These are phyloP conservation scores for Exserohilum turcica DNA, from an alignment of 2,329 filamentous ascomycete genomes.

Conservation along the genomic window DNA sequence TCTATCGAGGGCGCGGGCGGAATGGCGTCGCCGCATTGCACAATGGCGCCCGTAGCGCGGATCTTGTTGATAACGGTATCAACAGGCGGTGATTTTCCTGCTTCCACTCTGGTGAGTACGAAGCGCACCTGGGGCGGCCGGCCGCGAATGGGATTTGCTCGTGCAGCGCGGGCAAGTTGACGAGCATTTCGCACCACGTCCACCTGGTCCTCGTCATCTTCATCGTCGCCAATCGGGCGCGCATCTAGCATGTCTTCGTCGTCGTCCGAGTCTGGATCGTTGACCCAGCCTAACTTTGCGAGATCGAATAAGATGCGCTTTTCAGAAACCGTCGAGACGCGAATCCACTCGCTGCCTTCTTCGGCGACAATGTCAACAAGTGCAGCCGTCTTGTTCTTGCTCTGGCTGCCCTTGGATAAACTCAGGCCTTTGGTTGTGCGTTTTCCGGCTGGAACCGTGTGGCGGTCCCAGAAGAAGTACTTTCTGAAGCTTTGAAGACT, in stretches of 20 bases:
- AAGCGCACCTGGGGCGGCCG: constrained; percentile 64
- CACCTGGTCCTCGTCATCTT: constrained; percentile 59
- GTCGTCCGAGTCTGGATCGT: constrained; percentile 52
- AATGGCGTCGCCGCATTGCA: constrained; percentile 39
- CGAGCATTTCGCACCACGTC: constrained; percentile 65
- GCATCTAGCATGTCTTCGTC: constrained; percentile 49
- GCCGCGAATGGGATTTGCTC: constrained; percentile 62
- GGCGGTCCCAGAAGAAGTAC: constrained; percentile 43
- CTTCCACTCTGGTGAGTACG: constrained; percentile 64
- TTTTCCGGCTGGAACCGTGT: constrained; percentile 22
- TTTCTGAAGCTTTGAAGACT: constrained; percentile 61
- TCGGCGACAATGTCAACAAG: constrained; percentile 69
- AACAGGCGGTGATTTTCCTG: constrained; percentile 58
- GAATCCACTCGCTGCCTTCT: constrained; percentile 69
- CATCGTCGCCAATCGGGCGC: constrained; percentile 36
- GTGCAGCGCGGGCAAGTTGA: constrained; percentile 63
- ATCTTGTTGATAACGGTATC: constrained; percentile 63
- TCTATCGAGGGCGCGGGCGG: constrained; percentile 30
- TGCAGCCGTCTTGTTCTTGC: constrained; percentile 56
- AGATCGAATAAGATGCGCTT: constrained; percentile 69
- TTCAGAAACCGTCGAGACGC: constrained; percentile 69
- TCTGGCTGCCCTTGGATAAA: constrained; percentile 40
- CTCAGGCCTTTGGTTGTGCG: constrained; percentile 33
- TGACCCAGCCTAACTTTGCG: constrained; percentile 68
- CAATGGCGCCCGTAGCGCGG: constrained; percentile 54